Evolutionary conservation across 495 filamentous ascomycete genomes (phyloP), one percentile per base, ranked within the genome.

Genomic region (Daldinia caldariorum): DNA sequence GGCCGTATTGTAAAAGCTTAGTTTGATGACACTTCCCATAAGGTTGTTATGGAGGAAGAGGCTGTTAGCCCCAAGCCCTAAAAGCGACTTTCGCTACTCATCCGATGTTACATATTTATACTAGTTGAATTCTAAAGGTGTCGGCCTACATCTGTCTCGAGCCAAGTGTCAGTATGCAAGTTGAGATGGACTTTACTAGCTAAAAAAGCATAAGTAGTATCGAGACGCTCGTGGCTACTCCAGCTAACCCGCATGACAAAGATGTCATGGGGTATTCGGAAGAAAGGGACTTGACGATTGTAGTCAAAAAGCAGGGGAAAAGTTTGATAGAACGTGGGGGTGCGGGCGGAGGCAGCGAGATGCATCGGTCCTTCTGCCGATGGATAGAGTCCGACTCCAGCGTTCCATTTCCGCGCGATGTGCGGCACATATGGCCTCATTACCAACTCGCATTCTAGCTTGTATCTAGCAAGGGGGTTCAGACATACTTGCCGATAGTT

Each of bases 401-500:
- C 12, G 32, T 43, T 49, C 53, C 49, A 58, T 53, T 59, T 38
- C 63, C 39, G 32, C 53, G 69, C 39, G 37, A 38, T 57, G 35
- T 38, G 58, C 16, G 53, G 53, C 53, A 56, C 34, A 49, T 56
- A 59, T 50, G 50, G 64, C 63, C 63, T 67, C 60, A 61, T 72
- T 55, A 32, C 49, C 5, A 13, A 14, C 50, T 26, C 45, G 49
- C 63, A 49, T 45, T 45, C 26, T 62, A 53, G 20, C 18, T 10
- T 47, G 18, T 29, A 43, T 14, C 39, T 18, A 59, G 53, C 13
- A 35, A 41, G 66, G 56, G 59, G 53, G 18, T 53, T 39, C 41
- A 66, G 51, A 67, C 32, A 37, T 12, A 64, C 60, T 53, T 72
- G 64, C 63, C 69, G 69, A 71, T 63, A 71, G 58, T 26, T 63